These are phyloP conservation scores for Daedaleopsis sinensis DNA, from an alignment of 768 basidiomycete species.

Conservation along the genomic window DNA sequence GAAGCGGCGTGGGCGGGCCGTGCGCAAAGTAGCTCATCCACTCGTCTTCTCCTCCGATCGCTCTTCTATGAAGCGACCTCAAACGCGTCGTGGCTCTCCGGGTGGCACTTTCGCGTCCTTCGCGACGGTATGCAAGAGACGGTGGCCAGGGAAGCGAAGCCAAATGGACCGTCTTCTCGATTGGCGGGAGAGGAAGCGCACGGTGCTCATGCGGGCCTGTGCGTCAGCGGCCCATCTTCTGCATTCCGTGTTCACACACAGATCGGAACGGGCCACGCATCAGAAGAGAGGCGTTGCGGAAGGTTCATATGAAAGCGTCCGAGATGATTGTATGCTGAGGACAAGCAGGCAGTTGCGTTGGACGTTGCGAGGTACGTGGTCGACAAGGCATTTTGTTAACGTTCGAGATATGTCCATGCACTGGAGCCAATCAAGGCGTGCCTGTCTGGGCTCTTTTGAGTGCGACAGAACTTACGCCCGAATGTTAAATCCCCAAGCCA, in stretches of 20 bases:
- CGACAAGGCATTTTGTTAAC: not conserved
- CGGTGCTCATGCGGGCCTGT: not conserved
- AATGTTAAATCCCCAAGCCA: not conserved
- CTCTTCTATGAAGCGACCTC: not conserved
- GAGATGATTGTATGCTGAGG: not conserved
- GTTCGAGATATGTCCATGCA: not conserved
- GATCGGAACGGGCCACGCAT: not conserved
- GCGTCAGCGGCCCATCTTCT: not conserved
- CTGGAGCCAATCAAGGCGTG: conserved; percentile 2
- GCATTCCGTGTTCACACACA: not conserved
- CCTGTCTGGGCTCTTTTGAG: not conserved
- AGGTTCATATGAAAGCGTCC: not conserved
- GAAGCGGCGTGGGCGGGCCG: not conserved
- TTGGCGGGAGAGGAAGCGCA: not conserved
- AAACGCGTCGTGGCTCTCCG: not conserved
- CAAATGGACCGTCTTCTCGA: not conserved
- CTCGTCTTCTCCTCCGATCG: not conserved
- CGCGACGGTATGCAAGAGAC: not conserved
- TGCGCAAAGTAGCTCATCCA: not conserved
- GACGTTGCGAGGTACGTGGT: not conserved
- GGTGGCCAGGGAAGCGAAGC: not conserved
- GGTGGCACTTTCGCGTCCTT: not conserved
- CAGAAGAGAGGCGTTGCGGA: not conserved
- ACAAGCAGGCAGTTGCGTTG: not conserved
- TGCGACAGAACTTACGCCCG: conserved; percentile 2